Percentiles rank a stretch among this genome's conserved stretches.
These are phyloP conservation scores for Luffa acutangula DNA, from an alignment of 306 rosid genomes.

Conservation along the genomic window DNA sequence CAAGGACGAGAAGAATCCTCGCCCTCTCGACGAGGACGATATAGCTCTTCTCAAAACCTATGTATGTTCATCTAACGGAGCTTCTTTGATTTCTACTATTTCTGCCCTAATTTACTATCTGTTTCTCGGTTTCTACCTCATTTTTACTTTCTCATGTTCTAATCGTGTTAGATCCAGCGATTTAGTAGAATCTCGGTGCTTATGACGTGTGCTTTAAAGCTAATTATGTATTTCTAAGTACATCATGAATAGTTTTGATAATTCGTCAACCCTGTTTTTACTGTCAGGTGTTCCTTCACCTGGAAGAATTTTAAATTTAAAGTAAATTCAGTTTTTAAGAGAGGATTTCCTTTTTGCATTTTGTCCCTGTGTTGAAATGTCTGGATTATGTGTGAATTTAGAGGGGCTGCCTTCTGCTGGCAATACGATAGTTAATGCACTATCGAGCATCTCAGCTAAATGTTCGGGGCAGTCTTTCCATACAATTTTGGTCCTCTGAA, in stretches of 20 bases:
- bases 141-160: background rate
- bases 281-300: background rate
- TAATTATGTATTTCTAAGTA: background rate
- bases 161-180: background rate
- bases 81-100: background rate
- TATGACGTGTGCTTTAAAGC: background rate
- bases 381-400: background rate
- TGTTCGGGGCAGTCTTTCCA: background rate
- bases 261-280: background rate
- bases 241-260: background rate
- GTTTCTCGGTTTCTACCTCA: background rate
- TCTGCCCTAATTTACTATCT: slow-evolving; percentile 23
- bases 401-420: background rate
- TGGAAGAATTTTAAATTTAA: background rate
- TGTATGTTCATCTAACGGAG: slow-evolving; percentile 18
- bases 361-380: background rate
- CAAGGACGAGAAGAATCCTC: slow-evolving; percentile 98
- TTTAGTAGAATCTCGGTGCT: background rate
- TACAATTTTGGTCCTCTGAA: background rate
- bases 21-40: slow-evolving; percentile 93
- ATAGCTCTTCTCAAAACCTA: slow-evolving; percentile 94
- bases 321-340: background rate
- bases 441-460: background rate
- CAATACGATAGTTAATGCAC: background rate
- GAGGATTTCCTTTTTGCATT: background rate